Percentiles rank a stretch among this genome's conserved stretches.
Evolutionary conservation across 2,329 filamentous ascomycete species (phyloP).

Genomic region (Anthostomella pinea): DNA sequence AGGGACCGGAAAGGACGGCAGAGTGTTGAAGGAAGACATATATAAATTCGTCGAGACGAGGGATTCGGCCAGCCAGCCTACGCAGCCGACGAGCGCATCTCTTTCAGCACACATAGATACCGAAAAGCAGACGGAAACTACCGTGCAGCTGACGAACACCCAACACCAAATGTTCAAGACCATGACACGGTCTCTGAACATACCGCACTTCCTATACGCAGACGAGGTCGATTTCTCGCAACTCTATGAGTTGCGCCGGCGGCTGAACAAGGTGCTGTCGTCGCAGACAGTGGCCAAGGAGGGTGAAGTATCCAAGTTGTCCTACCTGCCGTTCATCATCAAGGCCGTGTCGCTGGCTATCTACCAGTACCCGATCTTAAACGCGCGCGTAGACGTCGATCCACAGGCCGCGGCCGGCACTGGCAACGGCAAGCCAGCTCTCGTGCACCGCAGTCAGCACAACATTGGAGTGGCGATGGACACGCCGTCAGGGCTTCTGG

Average conservation of each 20-base stretch:
- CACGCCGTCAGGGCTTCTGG: constrained; percentile 80
- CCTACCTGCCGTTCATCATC: constrained; percentile 90
- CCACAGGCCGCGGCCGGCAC: constrained; percentile 44
- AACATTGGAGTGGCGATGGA: constrained; percentile 97
- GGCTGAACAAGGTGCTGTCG: constrained; percentile 68
- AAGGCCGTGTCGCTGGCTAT: constrained; percentile 90
- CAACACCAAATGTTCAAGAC: constrained; percentile 95
- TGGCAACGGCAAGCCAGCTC: constrained; percentile 71
- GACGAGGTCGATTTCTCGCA: constrained; percentile 82
- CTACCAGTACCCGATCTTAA: constrained; percentile 79
- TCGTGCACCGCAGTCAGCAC: constrained; percentile 79
- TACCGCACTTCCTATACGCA: constrained; percentile 94
- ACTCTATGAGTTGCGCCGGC: constrained; percentile 68
- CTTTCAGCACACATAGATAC: constrained; percentile 32
- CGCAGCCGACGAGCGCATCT: constrained; percentile 29
- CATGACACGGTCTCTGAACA: constrained; percentile 88
- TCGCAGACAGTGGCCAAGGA: constrained; percentile 40
- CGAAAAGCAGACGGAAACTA: constrained; percentile 64
- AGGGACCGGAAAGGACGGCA: constrained; percentile 86
- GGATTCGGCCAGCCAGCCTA: constrained; percentile 22
- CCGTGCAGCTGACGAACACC: constrained; percentile 68
- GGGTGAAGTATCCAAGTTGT: constrained; percentile 62
- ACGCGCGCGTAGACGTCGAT: constrained; percentile 72
- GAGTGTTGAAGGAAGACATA: constrained; percentile 91
- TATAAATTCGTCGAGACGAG: constrained; percentile 62